phyloP scores from a whole-genome alignment of 148 eudicot genomes.

The Arbutus unedo region DNA sequence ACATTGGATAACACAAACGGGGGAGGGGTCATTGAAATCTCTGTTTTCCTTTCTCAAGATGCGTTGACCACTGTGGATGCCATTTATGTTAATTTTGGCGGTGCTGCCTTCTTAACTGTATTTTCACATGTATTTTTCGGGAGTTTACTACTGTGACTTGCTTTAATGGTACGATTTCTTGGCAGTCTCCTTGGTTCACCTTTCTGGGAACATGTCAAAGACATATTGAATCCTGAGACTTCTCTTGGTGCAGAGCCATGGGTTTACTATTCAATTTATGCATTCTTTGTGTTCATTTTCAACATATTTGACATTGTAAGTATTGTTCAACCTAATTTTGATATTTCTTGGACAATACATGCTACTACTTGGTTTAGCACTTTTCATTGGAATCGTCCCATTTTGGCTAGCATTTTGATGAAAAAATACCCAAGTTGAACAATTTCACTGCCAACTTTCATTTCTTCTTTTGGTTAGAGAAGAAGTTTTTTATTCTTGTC shows the following conservation, averaged over 20 bases:
- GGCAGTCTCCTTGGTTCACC: slow-evolving; percentile 77
- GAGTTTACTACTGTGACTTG: neutral
- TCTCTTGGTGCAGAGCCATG: slow-evolving; percentile 83
- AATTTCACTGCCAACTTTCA: neutral
- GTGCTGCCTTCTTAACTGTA: neutral
- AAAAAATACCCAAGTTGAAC: neutral
- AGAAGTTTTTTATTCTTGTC: neutral
- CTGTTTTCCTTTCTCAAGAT: neutral
- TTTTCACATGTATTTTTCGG: neutral
- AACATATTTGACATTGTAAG: slow-evolving; percentile 98
- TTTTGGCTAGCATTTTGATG: neutral
- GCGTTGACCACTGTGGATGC: neutral
- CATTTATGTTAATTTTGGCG: neutral
- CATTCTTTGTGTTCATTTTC: slow-evolving; percentile 86
- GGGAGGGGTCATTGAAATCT: neutral
- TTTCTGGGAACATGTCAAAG: slow-evolving; percentile 71
- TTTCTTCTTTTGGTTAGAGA: neutral
- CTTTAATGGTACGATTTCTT: slow-evolving; percentile 20
- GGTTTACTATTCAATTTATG: slow-evolving; percentile 88
- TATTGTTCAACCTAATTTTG: slow-evolving; percentile 12
- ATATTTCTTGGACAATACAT: neutral
- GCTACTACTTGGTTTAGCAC: neutral
- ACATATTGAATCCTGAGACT: slow-evolving; percentile 76
- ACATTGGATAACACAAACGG: neutral
- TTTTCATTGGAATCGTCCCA: neutral